These are phyloP conservation scores for Boechera stricta DNA, from an alignment of 345 rosid species.

Conservation along the genomic window DNA sequence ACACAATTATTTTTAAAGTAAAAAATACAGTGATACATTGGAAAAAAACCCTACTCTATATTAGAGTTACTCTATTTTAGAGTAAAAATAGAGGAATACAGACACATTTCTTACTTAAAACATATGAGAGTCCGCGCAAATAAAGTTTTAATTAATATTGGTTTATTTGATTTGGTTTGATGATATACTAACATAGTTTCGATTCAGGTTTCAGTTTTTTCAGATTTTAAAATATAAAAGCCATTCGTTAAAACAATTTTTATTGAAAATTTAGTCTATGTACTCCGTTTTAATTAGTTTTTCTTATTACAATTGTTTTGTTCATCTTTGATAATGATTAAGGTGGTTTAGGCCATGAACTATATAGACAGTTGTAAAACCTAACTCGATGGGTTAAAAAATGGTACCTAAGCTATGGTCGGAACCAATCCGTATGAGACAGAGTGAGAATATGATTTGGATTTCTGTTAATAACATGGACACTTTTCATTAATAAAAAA, in stretches of 20 bases:
- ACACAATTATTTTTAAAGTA: too few species aligned
- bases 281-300: not conserved
- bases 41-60: too few species aligned
- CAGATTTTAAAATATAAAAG: too few species aligned
- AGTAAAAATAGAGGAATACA: not conserved
- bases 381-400: not conserved
- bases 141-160: not conserved
- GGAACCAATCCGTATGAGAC: conserved; percentile 5
- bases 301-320: not conserved
- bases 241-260: too few species aligned
- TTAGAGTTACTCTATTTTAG: too few species aligned
- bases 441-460: conserved; percentile 18
- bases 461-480: not conserved
- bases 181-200: not conserved
- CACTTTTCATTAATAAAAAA: not conserved
- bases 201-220: too few species aligned
- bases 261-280: too few species aligned
- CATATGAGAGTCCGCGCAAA: not conserved
- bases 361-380: not conserved
- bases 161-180: not conserved
- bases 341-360: not conserved
- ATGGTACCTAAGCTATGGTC: not conserved
- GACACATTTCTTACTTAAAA: not conserved
- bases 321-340: not conserved
- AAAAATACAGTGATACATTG: too few species aligned